Percentiles rank a stretch among this genome's conserved stretches.
Conservation (phyloP, 139 green algal species). For the Coelastrella sp. region DNA sequence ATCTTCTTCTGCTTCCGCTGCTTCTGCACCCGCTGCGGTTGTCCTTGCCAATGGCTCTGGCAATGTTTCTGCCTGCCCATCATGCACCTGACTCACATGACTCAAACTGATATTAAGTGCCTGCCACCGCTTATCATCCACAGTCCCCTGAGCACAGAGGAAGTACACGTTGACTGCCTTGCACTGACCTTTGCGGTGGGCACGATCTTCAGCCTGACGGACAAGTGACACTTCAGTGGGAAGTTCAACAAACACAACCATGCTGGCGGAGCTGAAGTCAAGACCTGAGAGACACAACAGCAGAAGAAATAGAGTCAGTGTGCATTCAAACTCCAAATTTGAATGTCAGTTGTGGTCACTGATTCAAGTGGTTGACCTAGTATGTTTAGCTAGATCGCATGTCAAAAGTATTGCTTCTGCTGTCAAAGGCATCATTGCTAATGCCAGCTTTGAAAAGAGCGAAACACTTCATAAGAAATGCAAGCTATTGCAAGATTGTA, state of each 20-base stretch:
- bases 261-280: slow-evolving; percentile 88
- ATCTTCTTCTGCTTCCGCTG: too few species aligned
- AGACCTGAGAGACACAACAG: slow-evolving; percentile 64
- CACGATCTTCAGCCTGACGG: slow-evolving; percentile 90
- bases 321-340: too few species aligned
- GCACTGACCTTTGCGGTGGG: slow-evolving; percentile 85
- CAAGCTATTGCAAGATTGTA: too few species aligned
- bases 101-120: slow-evolving; percentile 65
- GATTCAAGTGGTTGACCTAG: too few species aligned
- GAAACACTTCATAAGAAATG: too few species aligned
- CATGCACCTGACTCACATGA: slow-evolving; percentile 56
- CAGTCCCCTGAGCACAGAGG: slow-evolving; percentile 79
- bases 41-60: background rate
- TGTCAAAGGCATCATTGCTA: too few species aligned
- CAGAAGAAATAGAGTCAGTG: background rate
- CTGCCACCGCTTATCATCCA: slow-evolving; percentile 79
- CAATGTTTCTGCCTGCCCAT: slow-evolving; percentile 23
- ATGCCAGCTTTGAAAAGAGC: too few species aligned
- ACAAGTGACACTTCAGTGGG: slow-evolving; percentile 76
- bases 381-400: too few species aligned
- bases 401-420: too few species aligned
- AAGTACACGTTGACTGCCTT: slow-evolving; percentile 92
- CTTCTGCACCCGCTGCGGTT: slow-evolving; percentile 5
- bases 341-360: too few species aligned
- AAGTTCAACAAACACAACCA: slow-evolving; percentile 95